These are phyloP conservation scores for Torulaspora pretoriensis DNA, from an alignment of 1,139 yeast genomes.

Conservation along the genomic window DNA sequence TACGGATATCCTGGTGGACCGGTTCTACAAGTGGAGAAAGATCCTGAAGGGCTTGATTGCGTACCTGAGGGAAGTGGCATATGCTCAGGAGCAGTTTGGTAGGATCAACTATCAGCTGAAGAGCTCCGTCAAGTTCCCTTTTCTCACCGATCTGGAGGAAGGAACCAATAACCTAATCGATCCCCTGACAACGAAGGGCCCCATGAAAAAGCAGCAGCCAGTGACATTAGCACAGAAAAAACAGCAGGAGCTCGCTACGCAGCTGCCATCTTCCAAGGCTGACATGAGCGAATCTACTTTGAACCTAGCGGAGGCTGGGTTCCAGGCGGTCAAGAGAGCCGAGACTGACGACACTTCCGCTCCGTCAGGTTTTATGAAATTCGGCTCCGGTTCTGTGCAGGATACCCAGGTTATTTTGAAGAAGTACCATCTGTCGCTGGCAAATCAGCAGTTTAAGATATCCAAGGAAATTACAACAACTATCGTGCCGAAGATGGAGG, in stretches of 20 bases:
- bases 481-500: slow-evolving; percentile 65
- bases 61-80: slow-evolving; percentile 58
- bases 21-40: slow-evolving; percentile 69
- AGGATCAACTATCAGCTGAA: slow-evolving; percentile 60
- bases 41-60: slow-evolving; percentile 57
- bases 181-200: slow-evolving; percentile 29
- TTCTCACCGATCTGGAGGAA: slow-evolving; percentile 39
- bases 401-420: slow-evolving; percentile 46
- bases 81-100: slow-evolving; percentile 66
- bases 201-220: slow-evolving; percentile 25
- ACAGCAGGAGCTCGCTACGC: slow-evolving; percentile 17
- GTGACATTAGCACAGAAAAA: slow-evolving; percentile 22
- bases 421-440: slow-evolving; percentile 44
- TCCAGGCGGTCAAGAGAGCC: slow-evolving; percentile 15
- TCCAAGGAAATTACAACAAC: slow-evolving; percentile 56
- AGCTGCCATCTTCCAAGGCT: background rate
- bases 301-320: slow-evolving; percentile 10
- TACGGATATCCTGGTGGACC: slow-evolving; percentile 41
- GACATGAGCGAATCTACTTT: slow-evolving; percentile 9
- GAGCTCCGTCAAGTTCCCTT: slow-evolving; percentile 56
- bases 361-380: slow-evolving; percentile 49
- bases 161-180: slow-evolving; percentile 35
- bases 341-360: slow-evolving; percentile 24
- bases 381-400: slow-evolving; percentile 49
- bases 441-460: slow-evolving; percentile 45